Conservation (phyloP, 2,329 filamentous ascomycete species). For the Trichoderma endophyticum region DNA sequence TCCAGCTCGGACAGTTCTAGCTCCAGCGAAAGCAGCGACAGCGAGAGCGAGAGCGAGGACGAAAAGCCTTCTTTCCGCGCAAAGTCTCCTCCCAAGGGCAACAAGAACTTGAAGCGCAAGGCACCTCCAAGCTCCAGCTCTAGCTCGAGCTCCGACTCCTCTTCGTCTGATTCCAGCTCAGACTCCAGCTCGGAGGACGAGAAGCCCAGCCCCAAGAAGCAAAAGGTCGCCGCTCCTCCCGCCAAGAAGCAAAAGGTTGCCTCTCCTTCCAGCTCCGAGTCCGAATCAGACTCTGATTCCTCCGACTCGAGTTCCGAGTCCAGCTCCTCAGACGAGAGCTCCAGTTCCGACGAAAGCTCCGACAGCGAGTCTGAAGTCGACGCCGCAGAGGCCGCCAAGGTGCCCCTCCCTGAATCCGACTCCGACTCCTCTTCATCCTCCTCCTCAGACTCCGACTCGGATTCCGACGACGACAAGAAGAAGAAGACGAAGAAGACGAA, state of each 20-base stretch:
- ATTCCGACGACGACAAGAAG: conserved; percentile 32
- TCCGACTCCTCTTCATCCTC: conserved; percentile 25
- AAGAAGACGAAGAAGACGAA: conserved; percentile 23
- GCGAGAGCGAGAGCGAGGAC: conserved; percentile 21
- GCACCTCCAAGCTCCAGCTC: conserved; percentile 29
- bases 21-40: conserved; percentile 27
- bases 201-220: conserved; percentile 53
- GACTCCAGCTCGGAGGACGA: conserved; percentile 35
- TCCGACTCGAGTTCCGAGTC: conserved; percentile 22
- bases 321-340: conserved; percentile 28
- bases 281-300: neutral
- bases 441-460: conserved; percentile 23
- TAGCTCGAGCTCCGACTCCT: conserved; percentile 19
- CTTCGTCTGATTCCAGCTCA: conserved; percentile 27
- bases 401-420: conserved; percentile 42
- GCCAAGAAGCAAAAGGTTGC: conserved; percentile 52
- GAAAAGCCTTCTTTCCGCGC: conserved; percentile 22
- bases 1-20: conserved; percentile 26
- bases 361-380: conserved; percentile 39
- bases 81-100: conserved; percentile 24
- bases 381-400: conserved; percentile 37
- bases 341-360: conserved; percentile 39
- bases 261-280: conserved; percentile 20
- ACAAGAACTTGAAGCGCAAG: conserved; percentile 41
- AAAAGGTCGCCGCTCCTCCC: conserved; percentile 37